Base-by-base conservation (phyloP, 2,329 filamentous ascomycete species). In the Exophiala spinifera region DNA sequence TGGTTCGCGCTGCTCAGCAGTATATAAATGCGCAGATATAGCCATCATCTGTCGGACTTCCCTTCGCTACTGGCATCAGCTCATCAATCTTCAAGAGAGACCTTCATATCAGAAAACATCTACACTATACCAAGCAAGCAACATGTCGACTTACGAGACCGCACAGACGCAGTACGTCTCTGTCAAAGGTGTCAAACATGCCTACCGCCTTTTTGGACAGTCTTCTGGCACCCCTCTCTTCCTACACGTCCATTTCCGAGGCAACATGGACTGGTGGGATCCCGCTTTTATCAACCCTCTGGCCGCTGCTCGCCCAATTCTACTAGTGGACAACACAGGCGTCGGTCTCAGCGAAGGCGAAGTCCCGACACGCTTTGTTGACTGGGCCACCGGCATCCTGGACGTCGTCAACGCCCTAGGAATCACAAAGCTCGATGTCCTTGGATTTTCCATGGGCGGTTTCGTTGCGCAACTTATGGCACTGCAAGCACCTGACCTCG, bases 361-460 rank as follows among this genome's bases (percentile, higher is more conserved):
- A n/a, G 70, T 78, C 1, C 71, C 72, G 5, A 64, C 70, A n/a
- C 69, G 72, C 14, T 67, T 73, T 21, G 53, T 56, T 25, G 69
- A 66, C 2, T 71, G 74, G 56, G 72, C 72, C 4, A 59, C 60
- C 39, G 59, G 55, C 44, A 63, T 63, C 37, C 64, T 60, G 37
- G 47, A 53, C 11, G 62, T 74, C 28, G 53, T 71, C 10, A 20
- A 51, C 0, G 64, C 67, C 2, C 55, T 75, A 13, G 49, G 50
- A 1, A 58, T 77, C n/a, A 28, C 51, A 0, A 61, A 72, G 46
- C 66, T 73, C 44, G 76, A 80, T 53, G 58, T 80, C 6, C 52
- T 80, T 37, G 78, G 78, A 1, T 80, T 76, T 63, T 78, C 74
- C 8, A 76, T 80, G 71, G 77, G 78, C 13, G 77, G 77, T 0